A percentile compares a stretch with the other conserved stretches of the same genome.
Conservation (phyloP, 2,329 filamentous ascomycete species). For the Colletotrichum sp. region DNA sequence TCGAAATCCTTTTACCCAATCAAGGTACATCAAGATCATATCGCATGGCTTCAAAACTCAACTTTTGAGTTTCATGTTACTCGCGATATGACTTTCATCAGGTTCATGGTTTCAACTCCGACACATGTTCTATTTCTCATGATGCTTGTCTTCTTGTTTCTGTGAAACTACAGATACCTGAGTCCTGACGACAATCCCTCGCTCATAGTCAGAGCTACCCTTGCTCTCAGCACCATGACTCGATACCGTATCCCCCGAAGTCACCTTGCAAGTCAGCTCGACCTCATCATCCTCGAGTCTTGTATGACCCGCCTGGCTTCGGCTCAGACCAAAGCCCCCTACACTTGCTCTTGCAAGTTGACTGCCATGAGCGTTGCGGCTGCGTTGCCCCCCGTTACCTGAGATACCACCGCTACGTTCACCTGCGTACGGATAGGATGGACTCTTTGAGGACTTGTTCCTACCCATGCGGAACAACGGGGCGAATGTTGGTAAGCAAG, state of each 20-base stretch:
- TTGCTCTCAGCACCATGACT: background rate
- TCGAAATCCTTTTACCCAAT: background rate
- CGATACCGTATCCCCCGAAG: background rate
- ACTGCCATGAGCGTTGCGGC: background rate
- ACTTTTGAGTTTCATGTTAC: background rate
- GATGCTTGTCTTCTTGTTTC: background rate
- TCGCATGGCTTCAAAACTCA: background rate
- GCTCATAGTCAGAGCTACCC: background rate
- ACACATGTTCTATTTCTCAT: background rate
- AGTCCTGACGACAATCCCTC: background rate
- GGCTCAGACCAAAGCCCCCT: background rate
- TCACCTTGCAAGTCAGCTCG: background rate
- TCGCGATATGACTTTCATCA: background rate
- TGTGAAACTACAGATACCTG: background rate
- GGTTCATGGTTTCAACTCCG: background rate
- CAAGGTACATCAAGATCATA: background rate
- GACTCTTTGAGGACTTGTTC: background rate
- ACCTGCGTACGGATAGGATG: background rate
- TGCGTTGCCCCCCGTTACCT: background rate
- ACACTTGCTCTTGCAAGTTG: background rate
- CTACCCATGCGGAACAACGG: constrained; percentile 24
- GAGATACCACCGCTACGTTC: background rate
- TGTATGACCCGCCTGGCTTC: background rate
- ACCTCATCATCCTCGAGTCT: background rate
- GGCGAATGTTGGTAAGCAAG: constrained; percentile 42